Conservation (phyloP, 2,329 filamentous ascomycete species). For the Talaromyces sp. region DNA sequence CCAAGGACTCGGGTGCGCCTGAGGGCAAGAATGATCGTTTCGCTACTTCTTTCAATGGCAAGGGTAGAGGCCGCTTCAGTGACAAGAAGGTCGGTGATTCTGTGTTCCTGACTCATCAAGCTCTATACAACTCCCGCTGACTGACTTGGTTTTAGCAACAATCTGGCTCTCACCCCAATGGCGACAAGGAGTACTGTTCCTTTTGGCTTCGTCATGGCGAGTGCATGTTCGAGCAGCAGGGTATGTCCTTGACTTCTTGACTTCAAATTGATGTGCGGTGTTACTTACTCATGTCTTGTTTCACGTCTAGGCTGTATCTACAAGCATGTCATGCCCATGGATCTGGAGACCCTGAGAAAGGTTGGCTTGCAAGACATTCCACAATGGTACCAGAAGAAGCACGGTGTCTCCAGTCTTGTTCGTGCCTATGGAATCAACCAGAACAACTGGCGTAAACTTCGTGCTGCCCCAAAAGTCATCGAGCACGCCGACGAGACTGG, state of each 20-base stretch:
- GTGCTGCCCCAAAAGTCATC: neutral
- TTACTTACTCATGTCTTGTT: neutral
- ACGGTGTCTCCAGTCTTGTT: slow-evolving; percentile 27
- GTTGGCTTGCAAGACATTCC: slow-evolving; percentile 61
- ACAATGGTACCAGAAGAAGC: slow-evolving; percentile 53
- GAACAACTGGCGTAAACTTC: slow-evolving; percentile 15
- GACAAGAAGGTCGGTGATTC: slow-evolving; percentile 8
- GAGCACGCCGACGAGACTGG: neutral
- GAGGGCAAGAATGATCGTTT: neutral
- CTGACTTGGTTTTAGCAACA: neutral
- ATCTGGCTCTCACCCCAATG: neutral
- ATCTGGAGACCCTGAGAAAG: slow-evolving; percentile 59
- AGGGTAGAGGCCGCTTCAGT: slow-evolving; percentile 1
- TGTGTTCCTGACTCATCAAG: neutral
- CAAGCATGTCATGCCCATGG: slow-evolving; percentile 82
- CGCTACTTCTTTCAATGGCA: slow-evolving; percentile 3
- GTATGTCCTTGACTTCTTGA: slow-evolving; percentile 19
- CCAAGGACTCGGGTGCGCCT: neutral
- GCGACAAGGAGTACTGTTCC: slow-evolving; percentile 59
- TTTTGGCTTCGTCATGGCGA: slow-evolving; percentile 85
- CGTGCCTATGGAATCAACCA: slow-evolving; percentile 5
- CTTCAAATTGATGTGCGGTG: neutral
- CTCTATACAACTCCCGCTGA: neutral
- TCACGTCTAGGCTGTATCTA: slow-evolving; percentile 61
- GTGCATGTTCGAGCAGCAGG: slow-evolving; percentile 79